Percentiles rank a stretch among this genome's conserved stretches.
Evolutionary conservation across 31 red algal species (phyloP).

Genomic region (Porphyra umbilicalis): DNA sequence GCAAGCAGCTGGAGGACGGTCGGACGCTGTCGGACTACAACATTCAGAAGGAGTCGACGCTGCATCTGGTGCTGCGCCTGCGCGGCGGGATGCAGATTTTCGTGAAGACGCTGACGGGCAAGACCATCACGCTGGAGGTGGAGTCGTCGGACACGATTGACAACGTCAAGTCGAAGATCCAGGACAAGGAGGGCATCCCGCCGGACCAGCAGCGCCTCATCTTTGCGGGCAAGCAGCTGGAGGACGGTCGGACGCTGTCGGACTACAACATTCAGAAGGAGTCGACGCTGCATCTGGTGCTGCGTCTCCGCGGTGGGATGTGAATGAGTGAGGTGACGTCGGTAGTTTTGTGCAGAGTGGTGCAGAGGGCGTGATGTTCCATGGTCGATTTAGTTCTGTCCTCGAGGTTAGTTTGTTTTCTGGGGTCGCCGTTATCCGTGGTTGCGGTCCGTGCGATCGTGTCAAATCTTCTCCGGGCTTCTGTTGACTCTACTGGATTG

Average conservation of each 20-base stretch:
- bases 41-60: constrained; percentile 58
- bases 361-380: too few relatives aligned
- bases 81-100: constrained; percentile 69
- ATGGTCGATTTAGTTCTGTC: too few relatives aligned
- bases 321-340: too few relatives aligned
- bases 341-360: neutral
- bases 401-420: too few relatives aligned
- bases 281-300: constrained; percentile 45
- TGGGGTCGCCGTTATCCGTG: too few relatives aligned
- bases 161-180: constrained; percentile 57
- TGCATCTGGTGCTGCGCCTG: constrained; percentile 49
- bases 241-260: constrained; percentile 46
- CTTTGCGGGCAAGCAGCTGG: constrained; percentile 55
- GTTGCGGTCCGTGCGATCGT: too few relatives aligned
- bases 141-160: constrained; percentile 59
- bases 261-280: constrained; percentile 72
- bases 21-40: constrained; percentile 56
- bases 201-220: constrained; percentile 56
- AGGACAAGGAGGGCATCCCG: constrained; percentile 62
- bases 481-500: too few relatives aligned
- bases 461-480: too few relatives aligned
- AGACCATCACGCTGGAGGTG: constrained; percentile 57
- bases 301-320: constrained; percentile 43
- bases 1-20: constrained; percentile 54
- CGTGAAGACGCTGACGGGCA: constrained; percentile 57